A percentile compares a stretch with the other conserved stretches of the same genome.
These are phyloP conservation scores for Zygosaccharomyces siamensis DNA, from an alignment of 805 yeast genomes.

Conservation along the genomic window DNA sequence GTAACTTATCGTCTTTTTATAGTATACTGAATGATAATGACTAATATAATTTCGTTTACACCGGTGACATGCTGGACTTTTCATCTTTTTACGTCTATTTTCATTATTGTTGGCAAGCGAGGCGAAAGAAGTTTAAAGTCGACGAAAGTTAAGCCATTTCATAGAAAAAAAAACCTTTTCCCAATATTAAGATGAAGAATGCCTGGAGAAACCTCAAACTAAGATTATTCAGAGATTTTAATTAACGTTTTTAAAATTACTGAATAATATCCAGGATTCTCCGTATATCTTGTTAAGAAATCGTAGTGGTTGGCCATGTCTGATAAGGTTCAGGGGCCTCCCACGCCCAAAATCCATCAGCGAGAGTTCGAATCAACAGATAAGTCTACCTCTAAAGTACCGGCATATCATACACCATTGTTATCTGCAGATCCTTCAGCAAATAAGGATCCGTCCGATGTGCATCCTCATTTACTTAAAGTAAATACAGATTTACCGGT, in stretches of 20 bases:
- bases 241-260: background rate
- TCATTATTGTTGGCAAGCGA: background rate
- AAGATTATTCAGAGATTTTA: background rate
- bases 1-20: background rate
- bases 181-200: background rate
- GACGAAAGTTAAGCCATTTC: background rate
- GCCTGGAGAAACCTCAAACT: background rate
- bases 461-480: background rate
- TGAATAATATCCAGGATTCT: background rate
- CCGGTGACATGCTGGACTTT: background rate
- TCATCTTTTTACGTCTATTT: background rate
- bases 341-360: constrained; percentile 21
- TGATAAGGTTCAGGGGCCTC: constrained; percentile 9
- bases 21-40: background rate
- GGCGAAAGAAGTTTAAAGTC: background rate
- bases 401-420: background rate
- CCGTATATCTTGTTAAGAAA: background rate
- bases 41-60: background rate
- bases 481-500: constrained; percentile 4
- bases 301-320: constrained; percentile 6
- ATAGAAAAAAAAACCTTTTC: background rate
- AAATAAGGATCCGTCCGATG: background rate
- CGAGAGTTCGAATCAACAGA: constrained; percentile 14
- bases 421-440: background rate
- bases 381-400: background rate